These are phyloP conservation scores for Cyclotella cryptica DNA, from an alignment of 108 stramenopile genomes.

Conservation along the genomic window DNA sequence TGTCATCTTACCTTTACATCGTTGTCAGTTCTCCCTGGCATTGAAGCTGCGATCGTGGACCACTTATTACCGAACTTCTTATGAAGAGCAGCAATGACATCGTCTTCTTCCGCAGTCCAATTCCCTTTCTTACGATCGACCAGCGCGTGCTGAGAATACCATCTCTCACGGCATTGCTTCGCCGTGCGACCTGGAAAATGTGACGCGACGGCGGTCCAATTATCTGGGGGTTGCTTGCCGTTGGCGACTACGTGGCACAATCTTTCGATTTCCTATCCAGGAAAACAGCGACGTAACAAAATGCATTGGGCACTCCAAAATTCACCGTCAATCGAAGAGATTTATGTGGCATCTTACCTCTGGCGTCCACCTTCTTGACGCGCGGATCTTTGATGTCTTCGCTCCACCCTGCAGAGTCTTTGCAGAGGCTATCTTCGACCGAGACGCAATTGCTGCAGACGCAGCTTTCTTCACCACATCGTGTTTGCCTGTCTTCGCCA, in stretches of 20 bases:
- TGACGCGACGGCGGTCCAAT: neutral
- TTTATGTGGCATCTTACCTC: neutral
- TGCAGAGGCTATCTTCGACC: neutral
- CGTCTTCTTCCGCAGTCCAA: conserved; percentile 7
- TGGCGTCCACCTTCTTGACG: neutral
- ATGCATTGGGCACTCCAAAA: neutral
- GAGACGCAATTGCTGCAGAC: neutral
- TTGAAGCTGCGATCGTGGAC: neutral
- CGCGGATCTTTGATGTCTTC: neutral
- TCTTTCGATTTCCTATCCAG: neutral
- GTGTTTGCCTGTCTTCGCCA: conserved; percentile 11
- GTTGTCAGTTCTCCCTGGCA: conserved; percentile 12
- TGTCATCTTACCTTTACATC: conserved; percentile 3
- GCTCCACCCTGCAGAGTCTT: neutral
- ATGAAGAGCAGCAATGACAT: neutral
- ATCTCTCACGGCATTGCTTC: conserved; percentile 31
- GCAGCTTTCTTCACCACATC: neutral
- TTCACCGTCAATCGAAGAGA: neutral
- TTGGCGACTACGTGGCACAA: neutral
- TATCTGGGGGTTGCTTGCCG: neutral
- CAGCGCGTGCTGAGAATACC: neutral
- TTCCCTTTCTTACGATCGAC: neutral
- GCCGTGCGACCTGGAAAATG: conserved; percentile 7
- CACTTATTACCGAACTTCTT: conserved; percentile 9
- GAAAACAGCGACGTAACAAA: neutral